Conservation (phyloP, 768 basidiomycete species). For the Neoboletus brunneissimus region DNA sequence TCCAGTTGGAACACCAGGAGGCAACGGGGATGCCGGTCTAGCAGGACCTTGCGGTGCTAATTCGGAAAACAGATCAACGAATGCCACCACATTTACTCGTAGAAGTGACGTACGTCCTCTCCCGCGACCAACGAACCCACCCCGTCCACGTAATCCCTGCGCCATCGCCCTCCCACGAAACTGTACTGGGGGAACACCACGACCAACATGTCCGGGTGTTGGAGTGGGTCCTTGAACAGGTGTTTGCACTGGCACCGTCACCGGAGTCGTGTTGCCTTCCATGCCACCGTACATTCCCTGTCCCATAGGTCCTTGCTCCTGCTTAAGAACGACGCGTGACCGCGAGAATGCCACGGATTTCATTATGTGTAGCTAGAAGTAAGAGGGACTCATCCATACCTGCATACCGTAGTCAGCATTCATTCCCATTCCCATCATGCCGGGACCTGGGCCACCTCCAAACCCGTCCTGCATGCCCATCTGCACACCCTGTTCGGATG, state of each 20-base stretch:
- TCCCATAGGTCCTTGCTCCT: constrained; percentile 62
- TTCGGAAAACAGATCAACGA: neutral
- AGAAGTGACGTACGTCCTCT: constrained; percentile 35
- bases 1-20: constrained; percentile 84
- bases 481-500: constrained; percentile 39
- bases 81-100: neutral
- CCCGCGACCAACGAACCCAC: constrained; percentile 39
- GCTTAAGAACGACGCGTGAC: constrained; percentile 24
- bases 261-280: constrained; percentile 52
- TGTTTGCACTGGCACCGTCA: constrained; percentile 39
- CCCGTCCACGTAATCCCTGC: constrained; percentile 44
- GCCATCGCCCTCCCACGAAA: constrained; percentile 46
- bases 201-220: constrained; percentile 29
- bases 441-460: constrained; percentile 42
- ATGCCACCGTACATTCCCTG: constrained; percentile 70
- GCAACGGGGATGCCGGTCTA: constrained; percentile 79
- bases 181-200: constrained; percentile 37
- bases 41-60: constrained; percentile 52
- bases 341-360: constrained; percentile 34
- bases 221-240: constrained; percentile 32
- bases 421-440: constrained; percentile 73
- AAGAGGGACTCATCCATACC: constrained; percentile 46
- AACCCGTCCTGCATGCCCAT: constrained; percentile 43
- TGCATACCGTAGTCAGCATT: constrained; percentile 70
- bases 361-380: constrained; percentile 35